phyloP scores from a whole-genome alignment of 176 grass and related monocot species.

The Triticum timopheevii region DNA sequence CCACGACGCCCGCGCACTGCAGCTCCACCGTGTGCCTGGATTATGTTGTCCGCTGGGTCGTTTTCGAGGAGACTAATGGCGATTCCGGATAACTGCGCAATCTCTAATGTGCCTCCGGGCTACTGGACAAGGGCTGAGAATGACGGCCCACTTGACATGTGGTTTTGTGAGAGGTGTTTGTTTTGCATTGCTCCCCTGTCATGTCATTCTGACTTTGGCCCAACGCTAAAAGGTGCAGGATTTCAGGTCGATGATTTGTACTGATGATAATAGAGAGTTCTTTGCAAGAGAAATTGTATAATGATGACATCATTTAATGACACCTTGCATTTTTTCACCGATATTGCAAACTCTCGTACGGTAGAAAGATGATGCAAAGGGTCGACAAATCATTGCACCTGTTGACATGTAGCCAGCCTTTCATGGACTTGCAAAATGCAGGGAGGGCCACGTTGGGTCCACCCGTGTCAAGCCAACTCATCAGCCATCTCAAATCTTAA shows the following conservation, averaged over 20 bases:
- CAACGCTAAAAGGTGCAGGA: background rate
- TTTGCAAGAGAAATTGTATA: background rate
- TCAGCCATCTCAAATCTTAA: background rate
- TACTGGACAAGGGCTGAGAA: constrained; percentile 5
- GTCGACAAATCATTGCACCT: background rate
- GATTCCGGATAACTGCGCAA: background rate
- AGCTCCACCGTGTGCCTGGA: background rate
- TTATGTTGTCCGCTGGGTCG: constrained; percentile 12
- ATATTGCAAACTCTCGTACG: background rate
- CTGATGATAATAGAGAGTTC: background rate
- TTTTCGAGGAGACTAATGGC: constrained; percentile 18
- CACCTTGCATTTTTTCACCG: background rate
- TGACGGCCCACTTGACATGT: background rate
- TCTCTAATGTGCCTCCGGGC: background rate
- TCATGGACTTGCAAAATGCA: background rate
- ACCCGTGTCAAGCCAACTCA: background rate
- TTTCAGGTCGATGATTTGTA: background rate
- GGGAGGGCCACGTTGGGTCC: background rate
- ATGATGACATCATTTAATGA: no score
- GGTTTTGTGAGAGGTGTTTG: background rate
- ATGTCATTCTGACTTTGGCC: no score
- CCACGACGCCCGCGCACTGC: constrained; percentile 28
- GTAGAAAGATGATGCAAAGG: background rate
- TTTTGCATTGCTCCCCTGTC: background rate
- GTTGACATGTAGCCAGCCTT: background rate